Percentiles rank a stretch among this genome's conserved stretches.
Conservation (phyloP, 495 filamentous ascomycete genomes). For the Friedmanniomyces endolithicus region DNA sequence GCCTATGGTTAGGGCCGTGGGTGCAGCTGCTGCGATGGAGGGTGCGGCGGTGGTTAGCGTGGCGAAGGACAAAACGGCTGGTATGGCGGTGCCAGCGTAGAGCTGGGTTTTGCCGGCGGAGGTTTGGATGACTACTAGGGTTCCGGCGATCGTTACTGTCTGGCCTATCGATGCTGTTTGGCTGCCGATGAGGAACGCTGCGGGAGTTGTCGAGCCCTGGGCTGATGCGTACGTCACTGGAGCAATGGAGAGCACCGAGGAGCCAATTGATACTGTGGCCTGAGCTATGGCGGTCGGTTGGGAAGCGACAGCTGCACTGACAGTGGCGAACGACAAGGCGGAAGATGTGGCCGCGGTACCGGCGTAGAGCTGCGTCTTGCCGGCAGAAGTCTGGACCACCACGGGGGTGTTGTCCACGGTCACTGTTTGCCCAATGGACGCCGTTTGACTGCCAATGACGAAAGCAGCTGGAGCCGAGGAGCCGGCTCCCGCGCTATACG, state of each 20-base stretch:
- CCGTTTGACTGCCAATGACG: constrained; percentile 3
- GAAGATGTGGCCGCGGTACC: not conserved
- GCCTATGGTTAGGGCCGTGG: constrained; percentile 3
- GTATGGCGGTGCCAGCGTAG: not conserved
- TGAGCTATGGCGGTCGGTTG: not conserved
- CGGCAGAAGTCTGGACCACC: constrained; percentile 2
- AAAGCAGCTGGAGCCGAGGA: not conserved
- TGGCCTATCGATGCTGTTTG: constrained; percentile 4
- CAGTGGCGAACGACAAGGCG: not conserved
- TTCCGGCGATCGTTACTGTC: constrained; percentile 1
- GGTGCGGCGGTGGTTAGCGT: not conserved
- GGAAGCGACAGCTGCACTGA: not conserved
- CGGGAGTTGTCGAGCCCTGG: not conserved
- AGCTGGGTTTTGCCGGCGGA: not conserved
- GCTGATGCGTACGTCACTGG: not conserved
- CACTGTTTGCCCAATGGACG: constrained; percentile 1
- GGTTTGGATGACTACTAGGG: constrained; percentile 1
- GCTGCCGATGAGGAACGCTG: constrained; percentile 1
- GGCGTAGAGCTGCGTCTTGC: not conserved
- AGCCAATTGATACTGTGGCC: not conserved
- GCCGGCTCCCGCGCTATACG: not conserved
- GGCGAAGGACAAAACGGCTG: too few relatives aligned
- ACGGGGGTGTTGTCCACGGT: constrained; percentile 7
- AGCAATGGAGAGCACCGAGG: not conserved
- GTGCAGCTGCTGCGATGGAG: not conserved